phyloP scores from a whole-genome alignment of 257 asterid genomes.

The Primulina eburnea region DNA sequence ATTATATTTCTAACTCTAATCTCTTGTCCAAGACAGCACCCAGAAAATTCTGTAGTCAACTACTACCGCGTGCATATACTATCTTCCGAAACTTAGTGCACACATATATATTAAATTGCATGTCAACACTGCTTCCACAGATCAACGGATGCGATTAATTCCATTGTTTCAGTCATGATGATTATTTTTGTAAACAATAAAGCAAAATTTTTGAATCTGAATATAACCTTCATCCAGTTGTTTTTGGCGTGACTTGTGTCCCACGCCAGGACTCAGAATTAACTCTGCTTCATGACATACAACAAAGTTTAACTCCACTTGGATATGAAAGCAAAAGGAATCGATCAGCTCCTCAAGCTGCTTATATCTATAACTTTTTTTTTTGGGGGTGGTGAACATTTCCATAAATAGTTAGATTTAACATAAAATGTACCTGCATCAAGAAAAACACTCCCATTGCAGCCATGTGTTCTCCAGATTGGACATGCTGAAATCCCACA shows the following conservation, averaged over 20 bases:
- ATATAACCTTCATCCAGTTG: constrained; percentile 10
- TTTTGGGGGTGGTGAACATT: background rate
- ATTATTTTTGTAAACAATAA: constrained; percentile 11
- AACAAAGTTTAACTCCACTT: constrained; percentile 1
- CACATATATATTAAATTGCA: constrained; percentile 10
- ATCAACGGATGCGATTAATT: background rate
- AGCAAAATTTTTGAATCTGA: constrained; percentile 2
- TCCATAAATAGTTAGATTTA: background rate
- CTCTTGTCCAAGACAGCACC: constrained; percentile 16
- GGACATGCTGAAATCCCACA: constrained; percentile 99
- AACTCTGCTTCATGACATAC: constrained; percentile 5
- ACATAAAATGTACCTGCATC: constrained; percentile 62
- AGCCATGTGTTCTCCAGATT: constrained; percentile 99
- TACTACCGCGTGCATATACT: constrained; percentile 8
- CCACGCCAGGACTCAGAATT: background rate
- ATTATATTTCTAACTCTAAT: constrained; percentile 7
- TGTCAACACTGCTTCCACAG: background rate
- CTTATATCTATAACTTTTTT: constrained; percentile 8
- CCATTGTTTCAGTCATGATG: background rate
- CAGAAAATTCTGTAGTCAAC: constrained; percentile 14
- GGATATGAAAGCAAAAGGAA: constrained; percentile 9
- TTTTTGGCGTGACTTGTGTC: constrained; percentile 3
- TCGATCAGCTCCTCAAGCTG: constrained; percentile 3
- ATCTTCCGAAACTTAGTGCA: background rate
- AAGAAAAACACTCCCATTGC: constrained; percentile 99